Evolutionary conservation across 2,329 filamentous ascomycete species (phyloP).

Genomic region (Aspergillus texensis): DNA sequence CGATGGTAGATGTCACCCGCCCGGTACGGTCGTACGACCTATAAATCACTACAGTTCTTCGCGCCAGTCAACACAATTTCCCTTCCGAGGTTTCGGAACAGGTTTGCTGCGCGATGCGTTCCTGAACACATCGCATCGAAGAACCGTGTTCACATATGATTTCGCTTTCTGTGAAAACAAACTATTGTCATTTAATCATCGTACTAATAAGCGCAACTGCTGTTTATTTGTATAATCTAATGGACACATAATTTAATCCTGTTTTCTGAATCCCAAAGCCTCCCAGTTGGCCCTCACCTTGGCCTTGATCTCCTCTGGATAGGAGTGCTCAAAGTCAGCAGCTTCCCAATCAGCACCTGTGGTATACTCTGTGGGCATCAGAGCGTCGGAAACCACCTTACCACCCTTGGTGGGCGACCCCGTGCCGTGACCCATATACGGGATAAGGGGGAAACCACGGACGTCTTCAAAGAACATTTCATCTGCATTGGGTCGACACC

Average conservation of each 20-base stretch:
- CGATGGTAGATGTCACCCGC: background rate
- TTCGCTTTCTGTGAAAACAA: background rate
- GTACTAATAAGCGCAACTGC: no score
- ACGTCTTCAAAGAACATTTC: constrained; percentile 49
- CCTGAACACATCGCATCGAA: background rate
- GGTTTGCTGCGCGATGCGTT: background rate
- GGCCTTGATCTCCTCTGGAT: constrained; percentile 44
- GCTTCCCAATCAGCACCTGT: constrained; percentile 35
- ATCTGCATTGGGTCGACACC: constrained; percentile 50
- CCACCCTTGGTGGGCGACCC: constrained; percentile 38
- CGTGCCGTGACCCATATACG: constrained; percentile 51
- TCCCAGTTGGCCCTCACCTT: constrained; percentile 41
- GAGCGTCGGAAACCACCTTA: constrained; percentile 51
- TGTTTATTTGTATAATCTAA: background rate
- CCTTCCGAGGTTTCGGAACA: background rate
- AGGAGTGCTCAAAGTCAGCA: constrained; percentile 36
- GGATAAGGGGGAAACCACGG: constrained; percentile 48
- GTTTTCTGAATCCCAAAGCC: constrained; percentile 29
- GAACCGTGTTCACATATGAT: background rate
- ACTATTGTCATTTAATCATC: background rate
- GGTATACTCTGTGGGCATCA: constrained; percentile 49
- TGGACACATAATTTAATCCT: constrained; percentile 5
- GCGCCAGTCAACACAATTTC: background rate
- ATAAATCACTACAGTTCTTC: background rate
- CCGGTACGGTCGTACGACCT: background rate